Percentiles rank a stretch among this genome's conserved stretches.
Conservation (phyloP, 2,329 filamentous ascomycete species). For the Diaporthe helianthi region DNA sequence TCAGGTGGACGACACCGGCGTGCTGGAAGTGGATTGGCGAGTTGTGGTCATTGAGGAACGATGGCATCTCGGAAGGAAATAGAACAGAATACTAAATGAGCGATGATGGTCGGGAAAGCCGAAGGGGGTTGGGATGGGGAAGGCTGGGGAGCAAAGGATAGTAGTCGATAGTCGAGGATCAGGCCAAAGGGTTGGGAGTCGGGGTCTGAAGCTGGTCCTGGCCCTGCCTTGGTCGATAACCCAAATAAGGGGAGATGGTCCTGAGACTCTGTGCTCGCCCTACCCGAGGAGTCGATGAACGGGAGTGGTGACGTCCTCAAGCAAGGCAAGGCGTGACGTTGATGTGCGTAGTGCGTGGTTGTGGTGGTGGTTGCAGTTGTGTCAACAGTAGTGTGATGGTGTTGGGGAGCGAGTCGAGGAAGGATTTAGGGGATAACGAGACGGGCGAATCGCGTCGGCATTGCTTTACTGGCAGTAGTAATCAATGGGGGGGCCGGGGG, state of each 20-base stretch:
- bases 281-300: conserved; percentile 22
- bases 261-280: conserved; percentile 20
- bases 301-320: conserved; percentile 29
- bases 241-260: not conserved
- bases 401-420: conserved; percentile 23
- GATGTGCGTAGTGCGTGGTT: not conserved
- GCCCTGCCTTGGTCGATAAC: not conserved
- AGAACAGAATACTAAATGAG: conserved; percentile 30
- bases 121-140: not conserved
- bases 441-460: conserved; percentile 32
- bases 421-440: conserved; percentile 30
- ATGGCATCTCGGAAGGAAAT: conserved; percentile 53
- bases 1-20: conserved; percentile 53
- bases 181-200: not conserved
- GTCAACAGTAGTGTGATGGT: not conserved
- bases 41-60: conserved; percentile 58
- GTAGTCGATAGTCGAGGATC: conserved; percentile 7
- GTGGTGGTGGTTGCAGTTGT: not conserved
- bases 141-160: not conserved
- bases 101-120: conserved; percentile 25
- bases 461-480: conserved; percentile 30
- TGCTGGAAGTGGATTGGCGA: conserved; percentile 51
- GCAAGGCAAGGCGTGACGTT: conserved; percentile 15
- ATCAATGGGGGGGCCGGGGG: conserved; percentile 8
- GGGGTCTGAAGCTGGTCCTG: not conserved